Evolutionary conservation across 2,329 filamentous ascomycete species (phyloP).

Genomic region (Apiospora rasikravindrae): DNA sequence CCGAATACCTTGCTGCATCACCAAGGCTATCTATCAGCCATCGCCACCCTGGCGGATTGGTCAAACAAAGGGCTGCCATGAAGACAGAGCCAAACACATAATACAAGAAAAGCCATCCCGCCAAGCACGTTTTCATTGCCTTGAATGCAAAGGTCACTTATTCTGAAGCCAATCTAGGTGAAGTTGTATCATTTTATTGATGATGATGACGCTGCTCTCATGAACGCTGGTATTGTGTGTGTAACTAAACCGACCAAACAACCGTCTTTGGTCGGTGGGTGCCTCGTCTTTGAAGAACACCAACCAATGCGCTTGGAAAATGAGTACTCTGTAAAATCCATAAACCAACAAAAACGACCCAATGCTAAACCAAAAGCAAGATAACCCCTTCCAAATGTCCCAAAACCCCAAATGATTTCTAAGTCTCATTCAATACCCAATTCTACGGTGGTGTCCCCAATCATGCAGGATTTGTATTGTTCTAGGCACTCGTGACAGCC

Average conservation of each 20-base stretch:
- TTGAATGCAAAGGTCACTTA: not conserved
- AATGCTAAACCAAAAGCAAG: not conserved
- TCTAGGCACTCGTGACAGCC: conserved; percentile 51
- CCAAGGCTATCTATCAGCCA: too few relatives aligned
- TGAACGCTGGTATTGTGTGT: conserved; percentile 2
- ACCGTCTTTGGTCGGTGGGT: not conserved
- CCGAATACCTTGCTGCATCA: too few relatives aligned
- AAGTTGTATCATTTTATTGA: conserved; percentile 1
- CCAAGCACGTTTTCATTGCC: not conserved
- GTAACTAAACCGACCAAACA: conserved; percentile 7
- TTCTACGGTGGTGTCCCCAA: not conserved
- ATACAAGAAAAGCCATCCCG: not conserved
- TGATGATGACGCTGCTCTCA: not conserved
- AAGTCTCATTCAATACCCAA: not conserved
- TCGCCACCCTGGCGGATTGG: too few relatives aligned
- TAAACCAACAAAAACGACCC: not conserved
- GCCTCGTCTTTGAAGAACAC: conserved; percentile 9
- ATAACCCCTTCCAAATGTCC: not conserved
- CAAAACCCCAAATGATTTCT: not conserved
- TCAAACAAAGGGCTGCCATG: too few relatives aligned
- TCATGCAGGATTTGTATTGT: not conserved
- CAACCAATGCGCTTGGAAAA: conserved; percentile 1
- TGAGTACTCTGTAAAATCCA: not conserved
- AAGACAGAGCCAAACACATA: not conserved
- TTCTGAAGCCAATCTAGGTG: not conserved